Evolutionary conservation across 164 flowering plant species (phyloP).

Genomic region (Dillenia suffruticosa): DNA sequence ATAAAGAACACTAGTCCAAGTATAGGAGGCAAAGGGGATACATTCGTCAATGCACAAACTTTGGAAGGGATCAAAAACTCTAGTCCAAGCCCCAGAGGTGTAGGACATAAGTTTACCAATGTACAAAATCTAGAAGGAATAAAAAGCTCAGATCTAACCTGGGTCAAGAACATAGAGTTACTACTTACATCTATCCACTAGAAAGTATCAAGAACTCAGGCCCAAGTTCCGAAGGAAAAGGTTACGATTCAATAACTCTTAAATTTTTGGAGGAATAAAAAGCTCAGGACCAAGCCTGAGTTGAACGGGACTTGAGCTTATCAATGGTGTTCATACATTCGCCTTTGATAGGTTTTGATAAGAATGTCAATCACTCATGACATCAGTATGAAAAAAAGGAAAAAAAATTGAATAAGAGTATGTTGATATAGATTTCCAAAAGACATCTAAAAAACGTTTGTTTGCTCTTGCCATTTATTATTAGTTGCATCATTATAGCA

Average conservation of each 20-base stretch:
- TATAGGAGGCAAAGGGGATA: background rate
- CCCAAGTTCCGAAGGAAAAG: conserved; percentile 18
- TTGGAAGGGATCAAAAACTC: conserved; percentile 13
- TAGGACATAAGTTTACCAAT: conserved; percentile 11
- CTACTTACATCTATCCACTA: background rate
- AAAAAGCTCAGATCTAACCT: conserved; percentile 22
- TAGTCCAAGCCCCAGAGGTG: conserved; percentile 23
- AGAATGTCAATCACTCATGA: too few species aligned
- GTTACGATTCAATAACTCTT: conserved; percentile 2
- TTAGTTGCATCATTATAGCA: too few species aligned
- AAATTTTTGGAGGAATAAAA: background rate
- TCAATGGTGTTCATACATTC: background rate
- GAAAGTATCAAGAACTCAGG: conserved; percentile 14
- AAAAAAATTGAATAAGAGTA: too few species aligned
- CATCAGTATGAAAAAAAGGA: too few species aligned
- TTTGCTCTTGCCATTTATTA: too few species aligned
- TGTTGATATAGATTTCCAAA: too few species aligned
- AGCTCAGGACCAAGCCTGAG: too few species aligned
- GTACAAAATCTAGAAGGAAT: too few species aligned
- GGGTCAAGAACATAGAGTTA: background rate
- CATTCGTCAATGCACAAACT: background rate
- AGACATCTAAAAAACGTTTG: too few species aligned
- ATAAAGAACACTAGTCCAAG: conserved; percentile 2
- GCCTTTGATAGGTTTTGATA: too few species aligned
- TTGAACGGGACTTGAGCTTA: background rate